Evolutionary conservation across 2,329 filamentous ascomycete genomes (phyloP), one percentile per base, ranked within the genome.

Genomic region (Aspergillus chevalieri): DNA sequence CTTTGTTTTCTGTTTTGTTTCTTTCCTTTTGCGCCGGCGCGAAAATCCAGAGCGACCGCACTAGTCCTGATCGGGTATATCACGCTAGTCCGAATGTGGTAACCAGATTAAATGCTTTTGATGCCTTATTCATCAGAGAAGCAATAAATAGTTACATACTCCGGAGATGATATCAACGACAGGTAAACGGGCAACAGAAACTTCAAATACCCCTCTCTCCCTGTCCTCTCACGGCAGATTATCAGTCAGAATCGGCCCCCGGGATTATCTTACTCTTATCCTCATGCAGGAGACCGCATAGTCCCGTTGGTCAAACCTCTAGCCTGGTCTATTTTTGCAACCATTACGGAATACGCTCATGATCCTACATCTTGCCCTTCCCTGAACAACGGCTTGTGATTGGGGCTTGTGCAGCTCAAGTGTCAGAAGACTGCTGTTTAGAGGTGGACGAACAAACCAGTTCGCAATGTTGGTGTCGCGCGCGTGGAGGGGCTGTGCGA

Each of bases 1-100:
- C 10, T 33, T 41, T 22, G 21, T 22, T 49, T 41, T 43, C 33
- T 39, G 12, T 39, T 49, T 47, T 30, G 45, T 43, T 38, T 44
- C 47, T 42, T 42, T 41, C 44, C 43, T 43, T 52, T 54, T 56
- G 51, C 47, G 52, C 49, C 52, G 56, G 54, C 52, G 51, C 52
- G 51, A 57, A 52, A 49, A 50, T 44, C 48, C 45, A 44, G 48
- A 52, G 50, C 54, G 57, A 53, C 50, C 39, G 47, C 57, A 46
- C 58, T 62, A 62, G 53, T 46, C 52, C 38, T 1, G 6, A 56
- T 53, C 4, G 9, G 48, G 54, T 17, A 6, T 2, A 22, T n/a
- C 15, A 17, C 43, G 17, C 38, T 41, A 41, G 38, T 41, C 38
- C 19, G 17, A 12, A 19, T 41, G 8, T 2, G 17, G 38, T 4